Base-by-base conservation (phyloP, 306 rosid genomes). In the Albizia julibrissin region DNA sequence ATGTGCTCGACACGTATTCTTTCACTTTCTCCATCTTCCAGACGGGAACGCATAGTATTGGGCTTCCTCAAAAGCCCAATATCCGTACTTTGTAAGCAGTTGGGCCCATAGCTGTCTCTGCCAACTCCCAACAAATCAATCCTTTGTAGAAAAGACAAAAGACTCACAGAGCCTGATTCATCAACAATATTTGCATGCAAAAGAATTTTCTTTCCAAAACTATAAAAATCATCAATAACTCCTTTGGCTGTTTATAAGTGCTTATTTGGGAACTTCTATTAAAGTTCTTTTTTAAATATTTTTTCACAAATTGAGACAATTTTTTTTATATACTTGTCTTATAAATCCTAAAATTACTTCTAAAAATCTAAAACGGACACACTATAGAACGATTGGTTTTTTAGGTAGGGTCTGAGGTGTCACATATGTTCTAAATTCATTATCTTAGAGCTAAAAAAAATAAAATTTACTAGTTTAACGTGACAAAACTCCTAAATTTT, bases 1-100 rank as follows among this genome's bases (percentile, higher is more conserved):
- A 61, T 21, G 0, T 13, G 79, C 62, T 27, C 71, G 77, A 92
- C 94, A 87, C 94, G 92, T 87, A 81, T 61, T 43, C 64, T 68
- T 13, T 71, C 15, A 13, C 44, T 1, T 69, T 11, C 12, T 11
- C 39, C 12, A 7, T 65, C 43, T 69, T 65, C 69, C 1, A 27
- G 39, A 27, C 3, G 19, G 39, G 2, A 62, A 26, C 8, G 69
- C 69, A 26, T 5, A 26, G 34, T 13, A 24, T 24, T 61, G 68
- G 69, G 69, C 68, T 26, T 27, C 0, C 16, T 27, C 6, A 59
- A 12, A 27, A 62, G 69, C 37, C 39, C 39, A 26, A 14, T 6
- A 62, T 0, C 39, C 21, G 6, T 27, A 26, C 39, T 27, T 26
- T 59, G 65, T 59, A 5, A n/a, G 31, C n/a, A 21, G 3, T 69